Base-by-base conservation (phyloP, 306 rosid species). In the Lathyrus sativus region DNA sequence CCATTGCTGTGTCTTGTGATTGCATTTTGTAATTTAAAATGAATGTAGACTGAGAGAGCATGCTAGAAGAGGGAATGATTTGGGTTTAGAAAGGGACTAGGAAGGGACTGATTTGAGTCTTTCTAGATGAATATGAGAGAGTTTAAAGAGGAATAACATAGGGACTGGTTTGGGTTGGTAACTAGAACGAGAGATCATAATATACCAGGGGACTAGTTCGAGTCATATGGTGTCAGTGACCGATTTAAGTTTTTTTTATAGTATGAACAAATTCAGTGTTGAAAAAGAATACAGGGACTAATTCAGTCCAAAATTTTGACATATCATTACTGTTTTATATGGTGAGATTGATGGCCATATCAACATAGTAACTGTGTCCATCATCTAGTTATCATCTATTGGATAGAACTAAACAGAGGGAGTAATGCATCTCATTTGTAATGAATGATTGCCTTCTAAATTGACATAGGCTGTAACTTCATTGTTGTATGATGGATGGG, bases 401-500 rank as follows among this genome's bases (percentile, higher is more conserved):
- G 0, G 50, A 44, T 13, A 2, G 17, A 13, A 44, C 50, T 44
- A 44, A n/a, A 44, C 17, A 13, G n/a, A 44, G n/a, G 50, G 50
- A 5, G 7, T 44, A 44, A 44, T 3, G 4, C 2, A 3, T n/a
- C 9, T 45, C 18, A n/a, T 45, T 45, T 45, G 3, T 45, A 48
- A 0, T 48, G 54, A 17, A 14, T 49, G 26, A 49, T 17, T 49
- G 11, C 11, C 55, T 15, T 49, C 54, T 17, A 49, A 49, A 17
- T 15, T 17, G 5, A 49, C 55, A 7, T 17, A 49, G 11, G 55
- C 7, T 15, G 26, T 49, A 4, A 7, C 10, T 15, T 15, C 3
- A 48, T 49, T 50, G 12, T 18, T 50, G 5, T 50, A 50, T 9
- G 48, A 24, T 64, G 12, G 68, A 24, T 77, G 12, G 22, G 44